Conservation (phyloP, 148 eudicot species). For the Diospyros lotus region DNA sequence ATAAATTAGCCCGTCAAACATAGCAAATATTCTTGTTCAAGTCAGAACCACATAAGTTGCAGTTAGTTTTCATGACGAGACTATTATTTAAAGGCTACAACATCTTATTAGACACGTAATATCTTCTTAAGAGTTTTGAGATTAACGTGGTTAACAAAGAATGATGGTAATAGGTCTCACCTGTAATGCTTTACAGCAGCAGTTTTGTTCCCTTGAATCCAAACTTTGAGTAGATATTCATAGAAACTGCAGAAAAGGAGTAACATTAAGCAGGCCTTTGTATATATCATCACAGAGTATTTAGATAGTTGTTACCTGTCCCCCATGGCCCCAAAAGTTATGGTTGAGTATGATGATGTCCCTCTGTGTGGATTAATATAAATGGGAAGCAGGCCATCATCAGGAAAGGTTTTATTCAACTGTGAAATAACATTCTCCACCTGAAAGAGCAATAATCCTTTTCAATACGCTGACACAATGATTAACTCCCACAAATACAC, state of each 20-base stretch:
- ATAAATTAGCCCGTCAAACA: not conserved
- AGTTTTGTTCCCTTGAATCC: constrained; percentile 98
- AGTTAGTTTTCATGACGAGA: no score
- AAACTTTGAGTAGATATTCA: constrained; percentile 93
- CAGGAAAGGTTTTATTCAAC: constrained; percentile 83
- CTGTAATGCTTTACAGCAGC: constrained; percentile 81
- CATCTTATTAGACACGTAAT: not conserved
- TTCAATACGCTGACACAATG: not conserved
- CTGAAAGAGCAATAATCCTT: constrained; percentile 32
- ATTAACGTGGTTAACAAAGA: not conserved
- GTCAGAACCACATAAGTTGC: not conserved
- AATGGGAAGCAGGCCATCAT: constrained; percentile 88
- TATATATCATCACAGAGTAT: constrained; percentile 9
- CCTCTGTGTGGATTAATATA: constrained; percentile 81
- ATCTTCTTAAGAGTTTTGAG: not conserved
- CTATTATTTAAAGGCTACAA: not conserved
- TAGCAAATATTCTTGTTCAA: not conserved
- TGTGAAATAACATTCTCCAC: constrained; percentile 78
- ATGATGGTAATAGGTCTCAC: constrained; percentile 31
- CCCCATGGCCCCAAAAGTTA: constrained; percentile 99
- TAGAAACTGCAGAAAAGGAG: constrained; percentile 69
- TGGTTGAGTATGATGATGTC: constrained; percentile 55
- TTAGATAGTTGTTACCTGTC: constrained; percentile 58
- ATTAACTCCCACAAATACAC: not conserved
- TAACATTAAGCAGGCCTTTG: constrained; percentile 12